Base-by-base conservation (phyloP, 768 basidiomycete genomes). In the Suillus lakei region DNA sequence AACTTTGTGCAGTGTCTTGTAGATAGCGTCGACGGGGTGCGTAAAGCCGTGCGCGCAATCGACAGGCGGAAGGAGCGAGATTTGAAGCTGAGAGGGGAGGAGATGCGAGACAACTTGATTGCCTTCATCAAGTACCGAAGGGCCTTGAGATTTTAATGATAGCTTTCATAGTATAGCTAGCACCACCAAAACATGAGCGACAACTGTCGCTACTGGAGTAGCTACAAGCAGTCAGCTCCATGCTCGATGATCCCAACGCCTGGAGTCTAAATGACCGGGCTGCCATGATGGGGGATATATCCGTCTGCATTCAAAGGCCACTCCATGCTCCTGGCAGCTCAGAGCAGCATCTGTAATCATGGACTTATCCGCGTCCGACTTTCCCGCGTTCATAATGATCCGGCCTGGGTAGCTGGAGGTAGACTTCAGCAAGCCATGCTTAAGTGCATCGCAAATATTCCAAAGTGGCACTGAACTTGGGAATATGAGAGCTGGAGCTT, bases 121-220 rank as follows among this genome's bases (percentile, higher is more conserved):
- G 92, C 86, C 18, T 95, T 95, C 69, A 83, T 93, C 62, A 78
- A 88, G 72, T 95, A 95, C 75, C 80, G 93, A 64, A 84, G 80
- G 67, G 82, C 81, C 32, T 78, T 95, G 62, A 73, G 80, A 69
- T 71, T 85, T 23, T 65, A 38, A 39, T 51, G 21, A n/a, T 44
- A 16, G 44, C 36, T 39, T 38, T 12, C 23, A 26, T n/a, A 58
- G 56, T 16, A 39, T 56, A 16, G 34, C 36, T 23, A 59, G 58
- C 39, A 30, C 16, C 16, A 36, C 21, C 39, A 38, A 54, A 32
- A 38, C 18, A 32, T 60, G 4, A 8, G 16, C 13, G 23, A 32
- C 12, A 13, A 28, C 21, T 63, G 21, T 30, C 41, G 7, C 36
- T 58, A 12, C 44, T 60, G 8, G 23, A 32, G 36, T 34, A 38